Conservation (phyloP, 2,329 filamentous ascomycete species). For the Dothiorella sarmentorum region DNA sequence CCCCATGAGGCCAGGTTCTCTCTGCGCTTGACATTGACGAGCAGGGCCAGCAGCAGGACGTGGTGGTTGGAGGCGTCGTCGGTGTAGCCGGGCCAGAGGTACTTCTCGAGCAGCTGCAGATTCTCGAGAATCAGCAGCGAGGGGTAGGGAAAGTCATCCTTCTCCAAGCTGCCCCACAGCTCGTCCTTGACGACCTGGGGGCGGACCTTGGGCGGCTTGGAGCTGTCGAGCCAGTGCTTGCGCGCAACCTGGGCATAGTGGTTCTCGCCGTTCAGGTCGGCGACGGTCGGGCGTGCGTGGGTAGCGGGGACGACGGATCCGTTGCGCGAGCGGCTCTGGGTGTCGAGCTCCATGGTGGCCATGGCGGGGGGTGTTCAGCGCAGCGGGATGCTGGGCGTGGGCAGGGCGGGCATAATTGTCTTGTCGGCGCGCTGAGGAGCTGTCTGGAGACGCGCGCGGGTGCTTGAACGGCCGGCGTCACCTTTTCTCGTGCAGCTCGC, state of each 20-base stretch:
- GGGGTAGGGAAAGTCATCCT: constrained; percentile 72
- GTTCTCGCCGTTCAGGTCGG: constrained; percentile 67
- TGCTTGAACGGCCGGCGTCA: background rate
- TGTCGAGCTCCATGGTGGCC: constrained; percentile 29
- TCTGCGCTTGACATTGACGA: constrained; percentile 82
- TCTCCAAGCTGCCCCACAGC: constrained; percentile 86
- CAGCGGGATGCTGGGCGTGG: constrained; percentile 1
- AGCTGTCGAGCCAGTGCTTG: constrained; percentile 75
- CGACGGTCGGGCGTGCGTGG: constrained; percentile 58
- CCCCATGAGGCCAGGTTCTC: constrained; percentile 83
- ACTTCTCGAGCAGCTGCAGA: constrained; percentile 86
- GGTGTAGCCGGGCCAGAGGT: constrained; percentile 89
- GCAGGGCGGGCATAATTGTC: constrained; percentile 8
- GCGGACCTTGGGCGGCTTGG: constrained; percentile 66
- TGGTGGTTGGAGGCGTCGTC: constrained; percentile 90
- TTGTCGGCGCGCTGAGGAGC: constrained; percentile 15
- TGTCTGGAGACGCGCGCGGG: constrained; percentile 14
- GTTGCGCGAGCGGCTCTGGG: constrained; percentile 21
- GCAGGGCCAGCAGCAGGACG: constrained; percentile 78
- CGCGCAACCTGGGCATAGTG: constrained; percentile 68
- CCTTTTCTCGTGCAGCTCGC: constrained; percentile 13
- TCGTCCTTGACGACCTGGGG: constrained; percentile 77
- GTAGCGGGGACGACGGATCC: constrained; percentile 25
- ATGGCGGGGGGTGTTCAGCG: constrained; percentile 6
- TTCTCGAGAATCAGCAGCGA: constrained; percentile 82